These are phyloP conservation scores for Linnemannia elongata DNA, from an alignment of 192 early-diverging fungal genomes.

Conservation along the genomic window DNA sequence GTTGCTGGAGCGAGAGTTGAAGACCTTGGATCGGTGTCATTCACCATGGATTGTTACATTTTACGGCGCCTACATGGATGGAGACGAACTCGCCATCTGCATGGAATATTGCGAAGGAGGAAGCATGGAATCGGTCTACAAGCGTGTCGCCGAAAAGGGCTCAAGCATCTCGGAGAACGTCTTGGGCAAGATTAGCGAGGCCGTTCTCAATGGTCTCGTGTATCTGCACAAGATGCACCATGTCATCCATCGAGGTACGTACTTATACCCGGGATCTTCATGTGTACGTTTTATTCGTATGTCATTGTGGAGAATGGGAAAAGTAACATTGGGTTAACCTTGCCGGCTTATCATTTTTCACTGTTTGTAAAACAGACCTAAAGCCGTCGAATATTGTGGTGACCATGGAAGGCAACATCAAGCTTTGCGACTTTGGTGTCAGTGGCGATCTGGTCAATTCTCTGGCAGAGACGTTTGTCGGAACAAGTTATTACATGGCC, in stretches of 20 bases:
- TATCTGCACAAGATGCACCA: constrained; percentile 85
- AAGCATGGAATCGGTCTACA: constrained; percentile 95
- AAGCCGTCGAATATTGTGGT: constrained; percentile 98
- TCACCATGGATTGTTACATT: constrained; percentile 95
- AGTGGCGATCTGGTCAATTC: constrained; percentile 91
- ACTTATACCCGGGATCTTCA: neutral
- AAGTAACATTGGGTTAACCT: neutral
- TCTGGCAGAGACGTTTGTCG: constrained; percentile 93
- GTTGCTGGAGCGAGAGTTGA: constrained; percentile 92
- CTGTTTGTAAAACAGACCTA: constrained; percentile 72
- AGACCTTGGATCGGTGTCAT: constrained; percentile 89
- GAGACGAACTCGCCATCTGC: constrained; percentile 91
- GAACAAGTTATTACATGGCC: constrained; percentile 97
- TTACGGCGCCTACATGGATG: constrained; percentile 93
- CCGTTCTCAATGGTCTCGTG: constrained; percentile 93
- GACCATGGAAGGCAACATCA: constrained; percentile 90
- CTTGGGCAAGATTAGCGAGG: constrained; percentile 88
- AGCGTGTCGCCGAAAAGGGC: constrained; percentile 72
- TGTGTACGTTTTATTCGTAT: neutral
- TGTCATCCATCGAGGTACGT: constrained; percentile 91
- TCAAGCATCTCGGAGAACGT: constrained; percentile 89
- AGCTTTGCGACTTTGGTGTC: constrained; percentile 98
- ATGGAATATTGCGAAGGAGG: constrained; percentile 98
- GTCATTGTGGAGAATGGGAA: neutral
- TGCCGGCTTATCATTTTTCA: neutral